These are phyloP conservation scores for Chrysosporium queenslandicum DNA, from an alignment of 2,329 filamentous ascomycete species.

Conservation along the genomic window DNA sequence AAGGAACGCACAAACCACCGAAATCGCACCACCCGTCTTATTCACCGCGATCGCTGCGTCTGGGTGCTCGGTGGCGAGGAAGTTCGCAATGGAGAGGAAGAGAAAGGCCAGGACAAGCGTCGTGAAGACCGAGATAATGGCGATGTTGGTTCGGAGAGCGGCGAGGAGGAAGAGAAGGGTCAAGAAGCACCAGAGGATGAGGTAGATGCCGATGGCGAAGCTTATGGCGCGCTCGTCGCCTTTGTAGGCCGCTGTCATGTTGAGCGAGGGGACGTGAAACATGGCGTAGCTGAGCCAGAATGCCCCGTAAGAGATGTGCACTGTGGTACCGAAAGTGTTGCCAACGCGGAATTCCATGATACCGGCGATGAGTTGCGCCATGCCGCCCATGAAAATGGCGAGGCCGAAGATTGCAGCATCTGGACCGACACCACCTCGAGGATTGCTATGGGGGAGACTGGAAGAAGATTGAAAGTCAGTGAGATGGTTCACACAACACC, in stretches of 20 bases:
- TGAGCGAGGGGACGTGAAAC: conserved; percentile 45
- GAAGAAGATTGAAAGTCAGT: not conserved
- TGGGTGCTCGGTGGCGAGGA: conserved; percentile 34
- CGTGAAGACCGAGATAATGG: conserved; percentile 50
- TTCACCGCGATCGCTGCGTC: conserved; percentile 39
- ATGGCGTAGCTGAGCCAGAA: conserved; percentile 54
- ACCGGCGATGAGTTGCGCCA: conserved; percentile 22
- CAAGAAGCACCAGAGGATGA: conserved; percentile 53
- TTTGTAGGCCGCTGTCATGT: conserved; percentile 41
- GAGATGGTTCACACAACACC: not conserved
- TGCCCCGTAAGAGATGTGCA: conserved; percentile 51
- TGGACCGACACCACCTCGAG: conserved; percentile 19
- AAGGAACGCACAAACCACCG: conserved; percentile 29
- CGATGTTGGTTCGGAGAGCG: conserved; percentile 49
- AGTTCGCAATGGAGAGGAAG: conserved; percentile 46
- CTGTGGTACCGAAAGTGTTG: conserved; percentile 55
- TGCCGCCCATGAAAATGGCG: conserved; percentile 24
- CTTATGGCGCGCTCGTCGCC: conserved; percentile 35
- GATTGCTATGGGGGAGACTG: conserved; percentile 22
- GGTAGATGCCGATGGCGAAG: conserved; percentile 47
- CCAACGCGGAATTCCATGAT: conserved; percentile 42
- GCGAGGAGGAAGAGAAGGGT: conserved; percentile 48
- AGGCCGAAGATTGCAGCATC: conserved; percentile 23
- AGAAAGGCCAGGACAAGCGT: conserved; percentile 51
- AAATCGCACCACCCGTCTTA: conserved; percentile 34